Evolutionary conservation across 305 asterid genomes (phyloP).

Genomic region (Lippia alba): DNA sequence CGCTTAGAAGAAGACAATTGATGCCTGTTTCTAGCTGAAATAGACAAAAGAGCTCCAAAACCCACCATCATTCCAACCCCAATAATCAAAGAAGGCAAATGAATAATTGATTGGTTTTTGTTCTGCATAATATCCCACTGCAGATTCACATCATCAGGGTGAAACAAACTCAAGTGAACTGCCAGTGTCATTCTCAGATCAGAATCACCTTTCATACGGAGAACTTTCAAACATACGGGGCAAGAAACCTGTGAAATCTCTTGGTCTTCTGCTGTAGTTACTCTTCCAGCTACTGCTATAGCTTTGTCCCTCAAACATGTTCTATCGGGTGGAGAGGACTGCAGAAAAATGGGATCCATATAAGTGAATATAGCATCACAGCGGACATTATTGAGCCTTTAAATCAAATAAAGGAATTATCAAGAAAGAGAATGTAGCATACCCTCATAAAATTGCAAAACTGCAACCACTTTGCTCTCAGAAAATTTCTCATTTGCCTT

Average conservation of each 20-base stretch:
- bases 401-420: constrained; percentile 11
- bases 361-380: background rate
- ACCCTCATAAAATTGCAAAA: constrained; percentile 60
- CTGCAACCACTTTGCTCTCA: constrained; percentile 54
- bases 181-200: constrained; percentile 73
- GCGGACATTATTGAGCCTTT: background rate
- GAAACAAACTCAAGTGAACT: constrained; percentile 86
- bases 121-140: constrained; percentile 81
- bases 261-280: constrained; percentile 48
- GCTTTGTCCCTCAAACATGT: constrained; percentile 70
- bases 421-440: constrained; percentile 19
- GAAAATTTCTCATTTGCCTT: constrained; percentile 47
- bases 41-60: constrained; percentile 55
- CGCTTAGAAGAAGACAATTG: constrained; percentile 33
- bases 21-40: constrained; percentile 48
- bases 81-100: constrained; percentile 65
- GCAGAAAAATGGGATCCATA: constrained; percentile 26
- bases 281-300: constrained; percentile 73
- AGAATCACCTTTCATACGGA: constrained; percentile 40
- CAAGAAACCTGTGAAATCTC: constrained; percentile 63
- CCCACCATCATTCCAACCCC: constrained; percentile 76
- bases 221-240: constrained; percentile 65
- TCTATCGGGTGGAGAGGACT: constrained; percentile 48
- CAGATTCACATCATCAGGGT: constrained; percentile 76
- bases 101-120: constrained; percentile 46